Conservation (phyloP, 2,329 filamentous ascomycete species). For the Pseudogymnoascus sp. region DNA sequence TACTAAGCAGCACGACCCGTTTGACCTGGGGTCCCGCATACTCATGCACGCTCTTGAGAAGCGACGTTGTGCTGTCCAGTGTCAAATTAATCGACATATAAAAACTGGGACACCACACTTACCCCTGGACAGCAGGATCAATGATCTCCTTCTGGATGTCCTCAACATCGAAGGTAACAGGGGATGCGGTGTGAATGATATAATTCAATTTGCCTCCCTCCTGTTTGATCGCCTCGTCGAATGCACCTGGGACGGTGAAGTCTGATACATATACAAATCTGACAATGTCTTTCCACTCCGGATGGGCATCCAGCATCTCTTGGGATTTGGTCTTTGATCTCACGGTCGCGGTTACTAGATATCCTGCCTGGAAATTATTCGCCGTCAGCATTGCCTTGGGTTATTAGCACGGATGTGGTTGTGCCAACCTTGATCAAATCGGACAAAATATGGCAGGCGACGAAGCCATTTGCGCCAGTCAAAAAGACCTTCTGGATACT, state of each 20-base stretch:
- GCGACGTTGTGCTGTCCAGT: slow-evolving; percentile 50
- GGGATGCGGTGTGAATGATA: slow-evolving; percentile 67
- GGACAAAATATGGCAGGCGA: slow-evolving; percentile 27
- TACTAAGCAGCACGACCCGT: slow-evolving; percentile 56
- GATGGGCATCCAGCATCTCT: slow-evolving; percentile 35
- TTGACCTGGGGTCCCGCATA: slow-evolving; percentile 52
- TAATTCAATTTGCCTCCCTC: slow-evolving; percentile 48
- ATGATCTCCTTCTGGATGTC: slow-evolving; percentile 37
- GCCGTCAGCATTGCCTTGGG: not conserved
- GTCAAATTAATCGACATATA: not conserved
- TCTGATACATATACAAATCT: slow-evolving; percentile 53
- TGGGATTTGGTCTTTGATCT: slow-evolving; percentile 39
- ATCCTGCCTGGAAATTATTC: not conserved
- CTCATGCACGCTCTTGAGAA: slow-evolving; percentile 63
- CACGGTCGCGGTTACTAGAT: slow-evolving; percentile 30
- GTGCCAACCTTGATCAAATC: not conserved
- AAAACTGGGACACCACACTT: not conserved
- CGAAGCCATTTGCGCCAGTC: slow-evolving; percentile 30
- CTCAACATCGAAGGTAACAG: slow-evolving; percentile 30
- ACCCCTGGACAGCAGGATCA: slow-evolving; percentile 48
- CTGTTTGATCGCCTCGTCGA: slow-evolving; percentile 46
- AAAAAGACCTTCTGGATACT: slow-evolving; percentile 23
- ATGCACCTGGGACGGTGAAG: slow-evolving; percentile 63
- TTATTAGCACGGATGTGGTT: not conserved
- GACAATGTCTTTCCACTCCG: slow-evolving; percentile 23